phyloP scores from a whole-genome alignment of 2,329 filamentous ascomycete species.

The Aspergillus persii region DNA sequence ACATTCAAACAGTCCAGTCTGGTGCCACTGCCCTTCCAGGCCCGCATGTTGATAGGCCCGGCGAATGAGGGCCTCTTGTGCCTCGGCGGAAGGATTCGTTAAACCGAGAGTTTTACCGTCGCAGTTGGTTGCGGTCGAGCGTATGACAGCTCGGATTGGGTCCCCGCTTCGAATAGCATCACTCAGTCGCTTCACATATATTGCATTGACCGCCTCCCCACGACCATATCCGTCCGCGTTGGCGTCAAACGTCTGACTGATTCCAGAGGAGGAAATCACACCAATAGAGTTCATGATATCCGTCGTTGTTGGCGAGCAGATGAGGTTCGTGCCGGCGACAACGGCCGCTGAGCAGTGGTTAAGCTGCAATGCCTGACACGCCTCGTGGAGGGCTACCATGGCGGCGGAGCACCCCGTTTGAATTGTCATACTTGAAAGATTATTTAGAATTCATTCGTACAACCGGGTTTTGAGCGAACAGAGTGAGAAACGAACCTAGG shows the following conservation, averaged over 20 bases:
- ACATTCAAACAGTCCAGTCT: conserved; percentile 7
- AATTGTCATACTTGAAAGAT: too few relatives aligned
- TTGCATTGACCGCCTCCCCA: conserved; percentile 30
- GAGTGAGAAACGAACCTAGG: too few relatives aligned
- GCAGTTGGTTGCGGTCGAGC: conserved; percentile 17
- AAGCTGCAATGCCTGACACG: too few relatives aligned
- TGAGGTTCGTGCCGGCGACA: too few relatives aligned
- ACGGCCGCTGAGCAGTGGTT: too few relatives aligned
- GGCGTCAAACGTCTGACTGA: conserved; percentile 28
- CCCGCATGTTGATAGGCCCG: conserved; percentile 1
- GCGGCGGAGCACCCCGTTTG: too few relatives aligned
- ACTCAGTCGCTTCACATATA: conserved; percentile 27
- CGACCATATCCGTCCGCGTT: conserved; percentile 30
- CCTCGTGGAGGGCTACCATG: too few relatives aligned
- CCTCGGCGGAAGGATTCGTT: neutral
- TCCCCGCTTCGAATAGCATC: conserved; percentile 28
- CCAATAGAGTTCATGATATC: too few relatives aligned
- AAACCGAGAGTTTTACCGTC: conserved; percentile 18
- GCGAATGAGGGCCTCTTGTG: conserved; percentile 7
- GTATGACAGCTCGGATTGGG: conserved; percentile 30
- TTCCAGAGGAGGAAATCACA: too few relatives aligned
- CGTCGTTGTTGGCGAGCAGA: too few relatives aligned
- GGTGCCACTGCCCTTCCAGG: neutral
- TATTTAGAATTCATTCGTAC: too few relatives aligned
- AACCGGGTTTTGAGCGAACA: too few relatives aligned